A percentile compares a stretch with the other conserved stretches of the same genome.
Conservation (phyloP, 2,329 filamentous ascomycete genomes). For the Chaetoscypha palmicola region DNA sequence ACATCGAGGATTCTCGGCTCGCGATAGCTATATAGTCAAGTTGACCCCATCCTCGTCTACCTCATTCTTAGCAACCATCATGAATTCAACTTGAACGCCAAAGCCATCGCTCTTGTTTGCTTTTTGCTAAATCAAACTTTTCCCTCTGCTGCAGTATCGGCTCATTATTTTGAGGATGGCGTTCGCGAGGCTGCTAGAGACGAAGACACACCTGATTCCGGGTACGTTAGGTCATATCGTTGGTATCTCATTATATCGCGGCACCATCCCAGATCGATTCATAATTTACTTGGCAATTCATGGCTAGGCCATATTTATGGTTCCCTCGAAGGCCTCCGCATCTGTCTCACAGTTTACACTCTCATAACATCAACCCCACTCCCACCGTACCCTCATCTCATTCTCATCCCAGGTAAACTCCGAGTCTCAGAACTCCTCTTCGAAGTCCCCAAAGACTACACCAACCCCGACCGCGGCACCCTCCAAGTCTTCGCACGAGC, state of each 20-base stretch:
- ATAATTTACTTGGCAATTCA: no score
- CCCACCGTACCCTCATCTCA: background rate
- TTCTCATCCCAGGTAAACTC: slow-evolving; percentile 52
- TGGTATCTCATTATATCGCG: no score
- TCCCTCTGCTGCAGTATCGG: no score
- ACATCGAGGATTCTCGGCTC: background rate
- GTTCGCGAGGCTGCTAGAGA: slow-evolving; percentile 28
- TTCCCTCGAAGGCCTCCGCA: no score
- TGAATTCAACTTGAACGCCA: no score
- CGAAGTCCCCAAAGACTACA: slow-evolving; percentile 73
- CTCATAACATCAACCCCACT: slow-evolving; percentile 6
- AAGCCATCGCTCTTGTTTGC: no score
- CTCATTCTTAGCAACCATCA: background rate
- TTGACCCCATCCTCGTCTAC: background rate
- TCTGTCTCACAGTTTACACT: background rate
- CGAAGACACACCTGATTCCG: slow-evolving; percentile 37
- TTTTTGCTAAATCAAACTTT: no score
- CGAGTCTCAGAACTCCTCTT: slow-evolving; percentile 78
- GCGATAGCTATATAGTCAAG: no score
- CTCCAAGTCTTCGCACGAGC: slow-evolving; percentile 74
- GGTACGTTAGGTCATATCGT: no score
- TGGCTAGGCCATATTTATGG: no score
- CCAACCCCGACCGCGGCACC: slow-evolving; percentile 49
- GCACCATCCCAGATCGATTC: no score
- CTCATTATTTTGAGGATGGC: slow-evolving; percentile 19